phyloP scores from a whole-genome alignment of 257 asterid genomes.

The Voacanga thouarsii region DNA sequence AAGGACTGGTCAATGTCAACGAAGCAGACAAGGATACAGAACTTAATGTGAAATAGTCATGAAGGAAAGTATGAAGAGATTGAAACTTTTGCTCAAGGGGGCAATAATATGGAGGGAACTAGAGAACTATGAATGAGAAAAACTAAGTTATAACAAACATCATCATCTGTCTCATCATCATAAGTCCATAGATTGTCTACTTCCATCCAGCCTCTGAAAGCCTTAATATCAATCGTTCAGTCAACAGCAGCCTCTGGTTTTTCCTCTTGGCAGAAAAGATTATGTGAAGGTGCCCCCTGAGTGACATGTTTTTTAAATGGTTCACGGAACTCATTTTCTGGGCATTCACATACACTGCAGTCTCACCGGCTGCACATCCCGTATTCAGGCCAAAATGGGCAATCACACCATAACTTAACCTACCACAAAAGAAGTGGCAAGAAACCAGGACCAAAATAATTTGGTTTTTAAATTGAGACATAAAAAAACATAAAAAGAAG shows the following conservation, averaged over 20 bases:
- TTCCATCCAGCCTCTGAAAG: conserved; percentile 61
- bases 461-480: background rate
- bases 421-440: background rate
- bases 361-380: conserved; percentile 58
- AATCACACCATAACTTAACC: conserved; percentile 76
- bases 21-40: no score
- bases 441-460: background rate
- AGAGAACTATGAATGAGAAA: background rate
- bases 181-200: conserved; percentile 72
- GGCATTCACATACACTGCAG: conserved; percentile 69
- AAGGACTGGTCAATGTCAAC: no score
- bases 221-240: conserved; percentile 53
- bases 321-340: conserved; percentile 62
- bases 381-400: conserved; percentile 75
- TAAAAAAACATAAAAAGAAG: no score
- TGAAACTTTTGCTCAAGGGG: background rate
- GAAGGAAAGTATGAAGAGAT: background rate
- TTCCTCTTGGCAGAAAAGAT: conserved; percentile 51
- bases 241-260: conserved; percentile 60
- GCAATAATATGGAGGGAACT: background rate
- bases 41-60: background rate
- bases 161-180: conserved; percentile 65
- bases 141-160: conserved; percentile 24
- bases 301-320: conserved; percentile 35
- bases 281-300: conserved; percentile 32